These are phyloP conservation scores for Trypanosoma congolense DNA, from an alignment of 208 protist genomes.

Conservation along the genomic window DNA sequence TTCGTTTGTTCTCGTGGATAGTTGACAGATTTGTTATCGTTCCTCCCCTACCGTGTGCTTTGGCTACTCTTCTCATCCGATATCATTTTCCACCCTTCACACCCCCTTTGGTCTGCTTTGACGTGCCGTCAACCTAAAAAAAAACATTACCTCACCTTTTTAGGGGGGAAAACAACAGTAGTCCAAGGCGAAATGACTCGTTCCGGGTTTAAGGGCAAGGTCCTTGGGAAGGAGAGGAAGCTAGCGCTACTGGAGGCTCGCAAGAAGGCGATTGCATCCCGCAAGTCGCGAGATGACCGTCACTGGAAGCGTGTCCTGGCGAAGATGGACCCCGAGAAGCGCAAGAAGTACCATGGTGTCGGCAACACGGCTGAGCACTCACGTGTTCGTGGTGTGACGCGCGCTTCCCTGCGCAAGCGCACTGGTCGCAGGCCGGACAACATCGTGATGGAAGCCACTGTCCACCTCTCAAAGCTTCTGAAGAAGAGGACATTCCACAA, in stretches of 20 bases:
- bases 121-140: too few relatives aligned
- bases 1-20: too few relatives aligned
- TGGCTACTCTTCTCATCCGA: too few relatives aligned
- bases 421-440: slow-evolving; percentile 81
- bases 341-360: slow-evolving; percentile 81
- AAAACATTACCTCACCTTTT: slow-evolving; percentile 2
- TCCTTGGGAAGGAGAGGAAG: slow-evolving; percentile 85
- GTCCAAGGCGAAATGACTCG: slow-evolving; percentile 44
- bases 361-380: slow-evolving; percentile 85
- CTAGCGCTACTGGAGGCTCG: slow-evolving; percentile 62
- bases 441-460: slow-evolving; percentile 95
- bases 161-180: background rate
- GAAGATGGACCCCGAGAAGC: slow-evolving; percentile 83
- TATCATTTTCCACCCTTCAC: slow-evolving; percentile 13
- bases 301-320: slow-evolving; percentile 85
- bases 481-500: slow-evolving; percentile 96
- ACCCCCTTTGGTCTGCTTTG: slow-evolving; percentile 10
- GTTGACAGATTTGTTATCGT: too few relatives aligned
- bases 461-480: slow-evolving; percentile 96
- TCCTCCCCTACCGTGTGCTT: too few relatives aligned
- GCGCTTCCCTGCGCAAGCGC: slow-evolving; percentile 77
- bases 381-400: slow-evolving; percentile 75
- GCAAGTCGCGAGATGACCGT: slow-evolving; percentile 83
- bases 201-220: slow-evolving; percentile 73
- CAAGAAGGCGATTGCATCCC: slow-evolving; percentile 64